These are phyloP conservation scores for Tetrastigma voinierianum DNA, from an alignment of 164 flowering plant genomes.

Conservation along the genomic window DNA sequence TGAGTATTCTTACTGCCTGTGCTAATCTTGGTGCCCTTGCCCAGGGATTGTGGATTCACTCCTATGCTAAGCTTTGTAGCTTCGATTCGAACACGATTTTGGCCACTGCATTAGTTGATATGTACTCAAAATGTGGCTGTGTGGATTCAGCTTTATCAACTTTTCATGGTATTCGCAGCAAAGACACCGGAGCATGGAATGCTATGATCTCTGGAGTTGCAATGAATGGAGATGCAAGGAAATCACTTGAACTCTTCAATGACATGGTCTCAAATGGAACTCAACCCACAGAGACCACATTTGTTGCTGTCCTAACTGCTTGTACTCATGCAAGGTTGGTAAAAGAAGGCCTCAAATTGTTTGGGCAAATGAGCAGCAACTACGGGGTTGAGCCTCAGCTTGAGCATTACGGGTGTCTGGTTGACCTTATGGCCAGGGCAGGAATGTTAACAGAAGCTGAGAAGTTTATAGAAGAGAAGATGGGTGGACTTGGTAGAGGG, in stretches of 20 bases:
- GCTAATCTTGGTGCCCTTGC: conserved; percentile 64
- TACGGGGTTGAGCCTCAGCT: conserved; percentile 43
- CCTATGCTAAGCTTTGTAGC: conserved; percentile 33
- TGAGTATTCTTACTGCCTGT: conserved; percentile 59
- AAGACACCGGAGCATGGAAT: conserved; percentile 67
- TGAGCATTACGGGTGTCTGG: conserved; percentile 61
- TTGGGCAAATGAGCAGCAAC: conserved; percentile 39
- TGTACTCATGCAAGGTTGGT: conserved; percentile 66
- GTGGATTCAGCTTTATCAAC: conserved; percentile 46
- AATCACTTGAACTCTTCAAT: conserved; percentile 45
- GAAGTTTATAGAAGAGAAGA: conserved; percentile 45
- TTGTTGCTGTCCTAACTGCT: conserved; percentile 52
- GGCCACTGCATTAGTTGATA: conserved; percentile 65
- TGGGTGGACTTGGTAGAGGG: conserved; percentile 39
- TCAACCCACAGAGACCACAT: conserved; percentile 58
- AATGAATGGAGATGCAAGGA: conserved; percentile 45
- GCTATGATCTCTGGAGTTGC: conserved; percentile 65
- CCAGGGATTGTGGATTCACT: conserved; percentile 67
- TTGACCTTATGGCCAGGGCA: conserved; percentile 63
- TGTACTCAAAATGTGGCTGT: conserved; percentile 69
- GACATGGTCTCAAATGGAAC: conserved; percentile 41
- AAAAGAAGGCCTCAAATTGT: conserved; percentile 42
- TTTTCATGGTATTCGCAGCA: conserved; percentile 45
- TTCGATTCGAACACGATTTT: conserved; percentile 40
- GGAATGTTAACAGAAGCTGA: conserved; percentile 65